Evolutionary conservation across 1,139 yeast genomes (phyloP).

Genomic region (Candida sp.): DNA sequence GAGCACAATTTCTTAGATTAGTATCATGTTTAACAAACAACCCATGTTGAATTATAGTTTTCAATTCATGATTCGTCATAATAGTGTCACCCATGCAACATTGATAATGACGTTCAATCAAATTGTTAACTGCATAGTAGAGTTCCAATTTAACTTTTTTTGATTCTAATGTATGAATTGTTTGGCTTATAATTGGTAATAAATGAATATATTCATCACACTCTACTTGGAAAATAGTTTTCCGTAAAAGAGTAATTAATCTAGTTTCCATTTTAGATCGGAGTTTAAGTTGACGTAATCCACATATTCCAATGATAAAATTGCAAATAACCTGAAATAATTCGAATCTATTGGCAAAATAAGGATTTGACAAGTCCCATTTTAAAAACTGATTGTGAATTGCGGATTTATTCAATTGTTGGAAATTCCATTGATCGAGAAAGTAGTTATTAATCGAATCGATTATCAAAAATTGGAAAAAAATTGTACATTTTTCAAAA

Average conservation of each 20-base stretch:
- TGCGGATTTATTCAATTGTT: background rate
- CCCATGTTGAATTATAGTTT: conserved; percentile 30
- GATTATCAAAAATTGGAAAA: background rate
- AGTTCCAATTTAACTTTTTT: conserved; percentile 17
- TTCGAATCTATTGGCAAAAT: background rate
- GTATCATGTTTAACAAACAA: conserved; percentile 19
- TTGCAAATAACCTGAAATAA: background rate
- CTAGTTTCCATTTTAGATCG: background rate
- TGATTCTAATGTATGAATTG: conserved; percentile 21
- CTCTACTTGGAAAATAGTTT: background rate
- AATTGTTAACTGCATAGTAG: conserved; percentile 21
- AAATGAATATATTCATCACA: conserved; percentile 31
- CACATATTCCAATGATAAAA: background rate
- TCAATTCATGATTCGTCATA: conserved; percentile 22
- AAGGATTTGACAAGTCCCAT: background rate
- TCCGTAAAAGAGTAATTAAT: background rate
- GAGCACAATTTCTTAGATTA: conserved; percentile 17
- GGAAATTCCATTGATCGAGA: background rate
- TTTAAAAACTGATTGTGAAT: background rate
- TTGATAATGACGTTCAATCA: conserved; percentile 23
- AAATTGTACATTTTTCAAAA: background rate
- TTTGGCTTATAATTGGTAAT: conserved; percentile 34
- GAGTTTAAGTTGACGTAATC: background rate
- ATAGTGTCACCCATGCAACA: conserved; percentile 35
- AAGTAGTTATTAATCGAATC: background rate